Conservation (phyloP, 2,329 filamentous ascomycete species). For the Phialophora expanda region DNA sequence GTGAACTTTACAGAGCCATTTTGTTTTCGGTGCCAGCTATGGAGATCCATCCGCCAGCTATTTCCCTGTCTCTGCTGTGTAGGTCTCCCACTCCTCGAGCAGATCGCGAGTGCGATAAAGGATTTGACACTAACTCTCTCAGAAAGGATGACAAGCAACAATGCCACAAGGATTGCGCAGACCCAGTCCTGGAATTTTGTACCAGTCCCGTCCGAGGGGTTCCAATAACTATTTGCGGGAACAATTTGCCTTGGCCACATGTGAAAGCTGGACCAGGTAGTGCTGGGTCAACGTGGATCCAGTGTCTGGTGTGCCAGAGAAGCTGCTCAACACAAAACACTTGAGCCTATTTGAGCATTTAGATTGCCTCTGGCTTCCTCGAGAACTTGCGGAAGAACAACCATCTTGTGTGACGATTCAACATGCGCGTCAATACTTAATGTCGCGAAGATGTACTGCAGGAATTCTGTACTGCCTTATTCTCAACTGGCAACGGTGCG, state of each 20-base stretch:
- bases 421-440: not conserved
- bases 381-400: not conserved
- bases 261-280: not conserved
- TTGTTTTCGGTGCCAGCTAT: not conserved
- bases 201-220: too few relatives aligned
- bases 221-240: not conserved
- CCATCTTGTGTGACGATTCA: not conserved
- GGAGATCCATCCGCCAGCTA: too few relatives aligned
- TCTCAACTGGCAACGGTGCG: too few relatives aligned
- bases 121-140: too few relatives aligned
- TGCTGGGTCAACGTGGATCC: not conserved
- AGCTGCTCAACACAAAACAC: not conserved
- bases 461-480: too few relatives aligned
- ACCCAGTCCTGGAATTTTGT: too few relatives aligned
- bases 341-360: not conserved
- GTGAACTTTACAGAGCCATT: not conserved
- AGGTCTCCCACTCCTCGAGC: too few relatives aligned
- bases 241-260: not conserved
- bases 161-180: too few relatives aligned
- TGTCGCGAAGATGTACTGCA: not conserved
- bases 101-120: too few relatives aligned
- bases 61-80: too few relatives aligned
- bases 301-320: not conserved
- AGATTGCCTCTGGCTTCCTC: not conserved
- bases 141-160: too few relatives aligned